Conservation (phyloP, 305 asterid genomes). For the Fraxinus nigra region DNA sequence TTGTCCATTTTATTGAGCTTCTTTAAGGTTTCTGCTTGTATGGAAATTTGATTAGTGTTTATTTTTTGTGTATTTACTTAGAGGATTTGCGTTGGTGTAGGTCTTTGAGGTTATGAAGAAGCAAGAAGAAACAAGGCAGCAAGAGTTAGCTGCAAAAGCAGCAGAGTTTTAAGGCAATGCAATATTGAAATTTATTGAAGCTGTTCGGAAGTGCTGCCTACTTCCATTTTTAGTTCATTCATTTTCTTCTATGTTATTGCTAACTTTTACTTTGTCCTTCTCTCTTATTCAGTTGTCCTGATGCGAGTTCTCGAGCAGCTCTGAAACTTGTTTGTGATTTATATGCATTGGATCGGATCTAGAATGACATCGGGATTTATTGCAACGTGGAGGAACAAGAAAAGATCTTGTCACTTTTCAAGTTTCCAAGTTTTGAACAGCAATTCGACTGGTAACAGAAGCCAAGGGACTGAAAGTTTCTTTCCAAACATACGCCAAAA, state of each 20-base stretch:
- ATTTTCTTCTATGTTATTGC: background rate
- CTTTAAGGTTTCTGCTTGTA: background rate
- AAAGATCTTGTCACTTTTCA: no score
- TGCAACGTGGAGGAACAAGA: slow-evolving; percentile 65
- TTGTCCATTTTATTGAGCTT: background rate
- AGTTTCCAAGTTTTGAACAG: no score
- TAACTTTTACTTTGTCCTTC: slow-evolving; percentile 10
- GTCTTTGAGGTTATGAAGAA: slow-evolving; percentile 62
- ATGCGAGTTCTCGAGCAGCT: slow-evolving; percentile 62
- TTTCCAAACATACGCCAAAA: no score
- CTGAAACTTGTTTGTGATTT: slow-evolving; percentile 83
- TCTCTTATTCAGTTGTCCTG: slow-evolving; percentile 66
- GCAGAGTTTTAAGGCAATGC: slow-evolving; percentile 76
- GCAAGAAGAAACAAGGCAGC: slow-evolving; percentile 87
- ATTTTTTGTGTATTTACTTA: slow-evolving; percentile 7
- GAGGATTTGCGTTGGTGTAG: slow-evolving; percentile 35
- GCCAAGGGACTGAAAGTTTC: no score
- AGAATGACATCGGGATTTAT: slow-evolving; percentile 96
- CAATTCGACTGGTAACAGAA: no score
- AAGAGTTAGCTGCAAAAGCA: slow-evolving; percentile 53
- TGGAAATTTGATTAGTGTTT: background rate
- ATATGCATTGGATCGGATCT: slow-evolving; percentile 88
- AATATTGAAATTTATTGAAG: slow-evolving; percentile 66
- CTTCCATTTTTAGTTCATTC: background rate
- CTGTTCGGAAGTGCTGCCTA: slow-evolving; percentile 57